phyloP scores from a whole-genome alignment of 2,329 filamentous ascomycete genomes.

The Acrocalymma vagum region DNA sequence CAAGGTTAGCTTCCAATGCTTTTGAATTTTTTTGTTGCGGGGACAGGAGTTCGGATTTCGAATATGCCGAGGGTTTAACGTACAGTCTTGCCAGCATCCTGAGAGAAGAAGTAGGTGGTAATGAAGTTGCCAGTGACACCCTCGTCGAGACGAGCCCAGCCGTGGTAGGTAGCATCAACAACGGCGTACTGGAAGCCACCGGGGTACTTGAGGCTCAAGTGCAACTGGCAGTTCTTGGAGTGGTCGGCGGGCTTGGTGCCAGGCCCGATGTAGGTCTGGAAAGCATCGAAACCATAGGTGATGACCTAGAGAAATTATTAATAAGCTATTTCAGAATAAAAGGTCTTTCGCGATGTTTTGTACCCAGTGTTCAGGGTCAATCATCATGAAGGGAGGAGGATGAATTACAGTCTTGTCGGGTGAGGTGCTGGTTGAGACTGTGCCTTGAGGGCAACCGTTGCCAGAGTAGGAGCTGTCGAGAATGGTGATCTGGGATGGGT shows the following conservation, averaged over 20 bases:
- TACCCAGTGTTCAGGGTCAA: slow-evolving; percentile 3
- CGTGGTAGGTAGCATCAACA: slow-evolving; percentile 47
- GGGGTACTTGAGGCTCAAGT: slow-evolving; percentile 44
- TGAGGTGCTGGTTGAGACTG: slow-evolving; percentile 40
- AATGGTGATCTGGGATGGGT: slow-evolving; percentile 37
- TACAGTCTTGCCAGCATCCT: slow-evolving; percentile 40
- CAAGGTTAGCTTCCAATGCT: slow-evolving; percentile 2
- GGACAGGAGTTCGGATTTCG: background rate
- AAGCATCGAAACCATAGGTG: slow-evolving; percentile 43
- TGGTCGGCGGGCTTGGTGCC: slow-evolving; percentile 34
- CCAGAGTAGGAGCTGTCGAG: slow-evolving; percentile 40
- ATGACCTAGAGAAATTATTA: slow-evolving; percentile 31
- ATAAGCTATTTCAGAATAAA: slow-evolving; percentile 6
- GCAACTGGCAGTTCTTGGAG: slow-evolving; percentile 48
- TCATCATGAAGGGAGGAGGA: slow-evolving; percentile 1
- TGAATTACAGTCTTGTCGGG: slow-evolving; percentile 41
- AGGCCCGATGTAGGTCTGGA: slow-evolving; percentile 46
- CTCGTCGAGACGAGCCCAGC: slow-evolving; percentile 43
- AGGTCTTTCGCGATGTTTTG: slow-evolving; percentile 1
- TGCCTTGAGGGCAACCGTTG: slow-evolving; percentile 45
- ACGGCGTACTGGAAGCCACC: slow-evolving; percentile 50
- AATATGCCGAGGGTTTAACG: slow-evolving; percentile 5
- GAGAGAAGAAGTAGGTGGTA: slow-evolving; percentile 48
- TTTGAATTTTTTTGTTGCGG: background rate
- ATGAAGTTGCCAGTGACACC: slow-evolving; percentile 45